These are phyloP conservation scores for Ambrosia hybrid DNA, from an alignment of 140 eudicot species.

Conservation along the genomic window DNA sequence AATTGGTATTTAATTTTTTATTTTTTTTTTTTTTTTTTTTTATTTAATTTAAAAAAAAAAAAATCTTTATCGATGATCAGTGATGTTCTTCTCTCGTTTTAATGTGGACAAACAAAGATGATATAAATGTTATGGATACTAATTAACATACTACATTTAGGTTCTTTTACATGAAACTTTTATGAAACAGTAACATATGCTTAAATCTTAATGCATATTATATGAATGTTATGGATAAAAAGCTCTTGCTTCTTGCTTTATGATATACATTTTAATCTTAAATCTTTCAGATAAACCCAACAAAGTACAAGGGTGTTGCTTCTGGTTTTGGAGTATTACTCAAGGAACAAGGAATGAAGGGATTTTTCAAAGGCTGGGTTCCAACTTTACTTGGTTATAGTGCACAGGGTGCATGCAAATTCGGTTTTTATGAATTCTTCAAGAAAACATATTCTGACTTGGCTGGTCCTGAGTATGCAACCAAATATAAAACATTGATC, in stretches of 20 bases:
- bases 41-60: no score
- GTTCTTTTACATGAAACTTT: no score
- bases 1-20: no score
- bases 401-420: conserved; percentile 44
- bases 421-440: conserved; percentile 42
- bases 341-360: conserved; percentile 46
- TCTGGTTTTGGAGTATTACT: conserved; percentile 37
- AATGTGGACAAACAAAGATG: no score
- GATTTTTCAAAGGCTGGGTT: conserved; percentile 71
- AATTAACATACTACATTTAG: no score
- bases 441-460: conserved; percentile 82
- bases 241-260: neutral
- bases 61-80: no score
- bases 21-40: no score
- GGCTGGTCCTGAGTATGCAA: conserved; percentile 80
- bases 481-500: conserved; percentile 76
- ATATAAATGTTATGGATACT: no score
- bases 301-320: conserved; percentile 36
- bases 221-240: neutral
- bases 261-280: neutral
- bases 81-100: no score
- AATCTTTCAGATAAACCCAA: conserved; percentile 61
- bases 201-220: neutral
- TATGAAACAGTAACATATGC: no score
- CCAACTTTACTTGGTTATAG: conserved; percentile 44